phyloP scores from a whole-genome alignment of 306 rosid genomes.

The Medicago arabica region DNA sequence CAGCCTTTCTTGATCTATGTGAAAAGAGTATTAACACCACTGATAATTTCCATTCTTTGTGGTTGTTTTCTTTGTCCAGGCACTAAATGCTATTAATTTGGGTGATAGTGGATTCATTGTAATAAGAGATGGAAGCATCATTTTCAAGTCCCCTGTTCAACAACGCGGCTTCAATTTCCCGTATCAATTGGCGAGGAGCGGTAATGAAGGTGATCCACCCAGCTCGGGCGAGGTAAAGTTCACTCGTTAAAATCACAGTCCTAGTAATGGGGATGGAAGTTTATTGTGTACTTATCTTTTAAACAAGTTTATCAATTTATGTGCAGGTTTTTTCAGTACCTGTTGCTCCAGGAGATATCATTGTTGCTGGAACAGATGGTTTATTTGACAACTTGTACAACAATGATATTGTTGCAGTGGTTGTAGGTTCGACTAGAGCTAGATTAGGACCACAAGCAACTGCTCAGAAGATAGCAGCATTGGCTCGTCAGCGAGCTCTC shows the following conservation, averaged over 20 bases:
- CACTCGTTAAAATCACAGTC: background rate
- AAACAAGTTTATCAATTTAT: background rate
- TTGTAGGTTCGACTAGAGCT: slow-evolving; percentile 63
- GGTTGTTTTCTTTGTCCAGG: slow-evolving; percentile 59
- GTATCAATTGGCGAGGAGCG: slow-evolving; percentile 78
- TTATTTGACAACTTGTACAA: slow-evolving; percentile 84
- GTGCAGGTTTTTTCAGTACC: slow-evolving; percentile 69
- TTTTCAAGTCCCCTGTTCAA: slow-evolving; percentile 85
- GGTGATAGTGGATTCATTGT: slow-evolving; percentile 97
- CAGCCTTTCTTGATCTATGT: slow-evolving; percentile 3
- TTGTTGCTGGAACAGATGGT: slow-evolving; percentile 91
- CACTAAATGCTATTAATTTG: slow-evolving; percentile 81
- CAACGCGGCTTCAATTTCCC: slow-evolving; percentile 89
- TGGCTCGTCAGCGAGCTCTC: slow-evolving; percentile 76
- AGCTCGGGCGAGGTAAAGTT: slow-evolving; percentile 85
- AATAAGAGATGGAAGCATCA: slow-evolving; percentile 78
- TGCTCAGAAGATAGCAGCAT: slow-evolving; percentile 87
- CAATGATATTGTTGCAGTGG: slow-evolving; percentile 68
- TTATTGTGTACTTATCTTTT: background rate
- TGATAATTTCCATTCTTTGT: slow-evolving; percentile 7
- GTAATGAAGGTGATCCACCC: slow-evolving; percentile 80
- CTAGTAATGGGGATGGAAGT: background rate
- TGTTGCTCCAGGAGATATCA: slow-evolving; percentile 69
- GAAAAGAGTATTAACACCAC: slow-evolving; percentile 17
- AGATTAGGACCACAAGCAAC: slow-evolving; percentile 72